Evolutionary conservation across 768 basidiomycete genomes (phyloP), one percentile per base, ranked within the genome.

Genomic region (Strobilomyces confusus): DNA sequence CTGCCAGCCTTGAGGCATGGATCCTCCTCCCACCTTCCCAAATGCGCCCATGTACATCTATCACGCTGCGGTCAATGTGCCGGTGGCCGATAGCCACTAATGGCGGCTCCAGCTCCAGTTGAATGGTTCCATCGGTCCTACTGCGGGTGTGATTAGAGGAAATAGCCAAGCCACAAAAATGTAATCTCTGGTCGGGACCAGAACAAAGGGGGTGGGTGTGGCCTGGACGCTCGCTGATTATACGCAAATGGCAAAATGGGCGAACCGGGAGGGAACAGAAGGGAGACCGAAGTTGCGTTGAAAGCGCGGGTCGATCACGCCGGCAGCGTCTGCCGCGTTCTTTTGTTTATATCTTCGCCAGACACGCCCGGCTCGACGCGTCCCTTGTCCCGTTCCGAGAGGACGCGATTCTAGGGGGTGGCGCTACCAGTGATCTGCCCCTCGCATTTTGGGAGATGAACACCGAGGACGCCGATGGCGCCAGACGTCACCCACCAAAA

Each of bases 151-250:
- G 44, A 46, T 37, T 52, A 40, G 26, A 33, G 17, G 19, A 37
- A 19, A 23, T 11, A 19, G 30, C 32, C 29, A 45, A 61, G 64
- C 54, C 57, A 61, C 59, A 54, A 19, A 22, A 58, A 66, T 55
- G 61, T n/a, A 22, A 62, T 43, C 19, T 20, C 1, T 38, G 9
- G 23, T 51, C 40, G 23, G 47, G 23, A 42, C 52, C 49, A 47
- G 48, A 26, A 22, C 12, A 26, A 41, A 40, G 57, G 54, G 4
- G 7, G 29, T 38, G 4, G 7, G 29, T 38, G 20, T 37, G 19
- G 8, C 22, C 38, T 47, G 38, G 17, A 38, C 11, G 13, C 22
- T 48, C 22, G 23, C 37, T 23, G 32, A 44, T 47, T 19, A 22
- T 36, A 25, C 12, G 13, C 22, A 23, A 14, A n/a, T 19, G 36